These are phyloP conservation scores for Apiospora aurea DNA, from an alignment of 2,329 filamentous ascomycete genomes.

Conservation along the genomic window DNA sequence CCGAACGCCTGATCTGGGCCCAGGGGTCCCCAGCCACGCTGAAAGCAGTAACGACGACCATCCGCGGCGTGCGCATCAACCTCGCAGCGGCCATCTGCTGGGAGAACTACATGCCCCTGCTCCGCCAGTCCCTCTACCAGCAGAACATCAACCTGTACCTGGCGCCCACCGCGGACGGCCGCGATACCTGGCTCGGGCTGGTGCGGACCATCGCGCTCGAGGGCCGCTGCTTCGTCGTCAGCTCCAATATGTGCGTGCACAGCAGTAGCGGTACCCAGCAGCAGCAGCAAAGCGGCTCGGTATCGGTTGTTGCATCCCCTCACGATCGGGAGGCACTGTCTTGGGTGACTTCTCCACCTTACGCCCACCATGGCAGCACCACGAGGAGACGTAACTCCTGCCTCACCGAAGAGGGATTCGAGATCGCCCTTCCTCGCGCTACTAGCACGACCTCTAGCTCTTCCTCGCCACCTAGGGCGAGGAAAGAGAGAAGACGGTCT, in stretches of 20 bases:
- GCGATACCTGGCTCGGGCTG: slow-evolving; percentile 83
- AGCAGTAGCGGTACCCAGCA: slow-evolving; percentile 61
- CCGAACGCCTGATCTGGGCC: slow-evolving; percentile 86
- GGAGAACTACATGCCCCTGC: slow-evolving; percentile 83
- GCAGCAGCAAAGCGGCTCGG: slow-evolving; percentile 53
- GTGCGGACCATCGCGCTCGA: slow-evolving; percentile 84
- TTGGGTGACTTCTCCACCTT: slow-evolving; percentile 17
- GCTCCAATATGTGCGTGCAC: slow-evolving; percentile 81
- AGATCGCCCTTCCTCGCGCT: slow-evolving; percentile 51
- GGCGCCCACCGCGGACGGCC: slow-evolving; percentile 85
- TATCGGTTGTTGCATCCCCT: neutral
- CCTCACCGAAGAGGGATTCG: slow-evolving; percentile 54
- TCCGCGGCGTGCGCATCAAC: slow-evolving; percentile 80
- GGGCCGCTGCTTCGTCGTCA: slow-evolving; percentile 84
- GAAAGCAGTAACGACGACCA: slow-evolving; percentile 77
- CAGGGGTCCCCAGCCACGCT: slow-evolving; percentile 83
- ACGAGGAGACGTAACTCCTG: slow-evolving; percentile 47
- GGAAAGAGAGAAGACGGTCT: slow-evolving; percentile 46
- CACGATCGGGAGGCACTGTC: neutral
- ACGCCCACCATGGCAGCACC: neutral
- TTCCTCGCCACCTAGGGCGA: slow-evolving; percentile 25
- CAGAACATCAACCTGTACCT: slow-evolving; percentile 94
- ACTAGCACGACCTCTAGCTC: slow-evolving; percentile 26
- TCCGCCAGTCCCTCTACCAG: slow-evolving; percentile 82
- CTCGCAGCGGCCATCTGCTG: slow-evolving; percentile 91